Percentiles rank a stretch among this genome's conserved stretches.
Evolutionary conservation across 2,329 filamentous ascomycete species (phyloP).

Genomic region (Fonsecaea pugnacius): DNA sequence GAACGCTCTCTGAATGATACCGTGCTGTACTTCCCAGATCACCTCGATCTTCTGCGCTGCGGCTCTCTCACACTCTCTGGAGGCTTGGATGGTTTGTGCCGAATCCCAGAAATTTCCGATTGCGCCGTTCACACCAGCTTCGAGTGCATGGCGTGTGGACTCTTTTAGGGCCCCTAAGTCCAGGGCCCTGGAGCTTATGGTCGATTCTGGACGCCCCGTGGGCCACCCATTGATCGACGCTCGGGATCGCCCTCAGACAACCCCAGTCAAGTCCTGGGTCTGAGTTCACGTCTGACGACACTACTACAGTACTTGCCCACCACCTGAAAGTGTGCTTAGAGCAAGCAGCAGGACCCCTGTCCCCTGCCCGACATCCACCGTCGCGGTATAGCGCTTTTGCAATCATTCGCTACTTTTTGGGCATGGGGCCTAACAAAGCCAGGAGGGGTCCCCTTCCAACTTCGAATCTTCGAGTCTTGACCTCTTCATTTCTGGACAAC

Average conservation of each 20-base stretch:
- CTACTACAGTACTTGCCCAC: conserved; percentile 22
- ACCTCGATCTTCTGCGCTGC: background rate
- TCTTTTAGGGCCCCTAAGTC: conserved; percentile 9
- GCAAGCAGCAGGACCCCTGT: conserved; percentile 22
- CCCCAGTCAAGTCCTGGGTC: conserved; percentile 19
- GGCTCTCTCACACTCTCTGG: conserved; percentile 5
- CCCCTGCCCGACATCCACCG: conserved; percentile 23
- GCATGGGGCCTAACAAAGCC: conserved; percentile 26
- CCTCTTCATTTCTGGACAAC: conserved; percentile 30
- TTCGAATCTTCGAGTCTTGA: conserved; percentile 26
- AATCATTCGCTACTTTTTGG: conserved; percentile 26
- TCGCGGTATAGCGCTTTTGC: conserved; percentile 27
- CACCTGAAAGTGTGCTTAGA: conserved; percentile 19
- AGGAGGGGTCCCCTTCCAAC: conserved; percentile 26
- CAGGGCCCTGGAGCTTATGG: conserved; percentile 8
- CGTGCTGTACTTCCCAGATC: background rate
- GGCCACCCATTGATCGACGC: conserved; percentile 26
- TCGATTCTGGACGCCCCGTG: conserved; percentile 20
- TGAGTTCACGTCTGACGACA: conserved; percentile 31
- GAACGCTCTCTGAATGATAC: background rate
- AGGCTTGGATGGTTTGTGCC: background rate
- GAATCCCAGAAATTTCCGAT: conserved; percentile 17
- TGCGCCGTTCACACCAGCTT: conserved; percentile 6
- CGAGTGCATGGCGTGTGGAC: conserved; percentile 3
- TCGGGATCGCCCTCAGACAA: conserved; percentile 27